Evolutionary conservation across 768 basidiomycete species (phyloP), one percentile per base, ranked within the genome.

Genomic region (Mrakia gelida): DNA sequence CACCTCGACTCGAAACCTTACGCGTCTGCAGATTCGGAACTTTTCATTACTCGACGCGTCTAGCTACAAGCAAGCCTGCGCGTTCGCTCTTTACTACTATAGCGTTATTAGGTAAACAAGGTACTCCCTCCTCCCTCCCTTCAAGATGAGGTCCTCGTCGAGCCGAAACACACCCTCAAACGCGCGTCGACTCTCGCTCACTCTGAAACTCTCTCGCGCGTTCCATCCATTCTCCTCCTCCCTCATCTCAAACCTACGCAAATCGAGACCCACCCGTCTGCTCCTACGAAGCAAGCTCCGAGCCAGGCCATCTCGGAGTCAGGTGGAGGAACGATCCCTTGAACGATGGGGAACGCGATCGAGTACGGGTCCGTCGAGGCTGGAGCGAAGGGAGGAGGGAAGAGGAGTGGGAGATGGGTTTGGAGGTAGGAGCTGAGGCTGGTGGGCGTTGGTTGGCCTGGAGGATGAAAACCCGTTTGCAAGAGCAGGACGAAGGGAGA

Each of bases 271-370:
- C 95, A 98, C 8, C 97, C 97, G 82, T 98, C 97, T 18, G 94
- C 93, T 11, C 94, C 95, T 18, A 91, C 89, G 85, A 98, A 86
- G 81, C 94, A 94, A 28, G 92, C 91, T 15, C 93, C 92, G n/a
- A 98, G 84, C 95, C 96, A 97, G 7, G 91, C 94, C 85, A 98
- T 87, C 82, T 98, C 96, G 9, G 94, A 88, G 43, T 97, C 94
- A 11, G 89, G 87, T 1, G 96, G 97, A 1, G 91, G 85, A 3
- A 88, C 84, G 28, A 98, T 90, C 18, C 97, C 96, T 83, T 98
- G 96, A 18, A 95, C 86, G 68, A 97, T 84, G 0, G 91, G 89
- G 81, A 89, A 91, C 18, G 93, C 95, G 52, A 92, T 87, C 1
- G 82, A 15, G 73, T 90, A 88, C 15, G 82, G 79, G 81, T 80